Base-by-base conservation (phyloP, 2,329 filamentous ascomycete species). In the Apiospora malaysiana region DNA sequence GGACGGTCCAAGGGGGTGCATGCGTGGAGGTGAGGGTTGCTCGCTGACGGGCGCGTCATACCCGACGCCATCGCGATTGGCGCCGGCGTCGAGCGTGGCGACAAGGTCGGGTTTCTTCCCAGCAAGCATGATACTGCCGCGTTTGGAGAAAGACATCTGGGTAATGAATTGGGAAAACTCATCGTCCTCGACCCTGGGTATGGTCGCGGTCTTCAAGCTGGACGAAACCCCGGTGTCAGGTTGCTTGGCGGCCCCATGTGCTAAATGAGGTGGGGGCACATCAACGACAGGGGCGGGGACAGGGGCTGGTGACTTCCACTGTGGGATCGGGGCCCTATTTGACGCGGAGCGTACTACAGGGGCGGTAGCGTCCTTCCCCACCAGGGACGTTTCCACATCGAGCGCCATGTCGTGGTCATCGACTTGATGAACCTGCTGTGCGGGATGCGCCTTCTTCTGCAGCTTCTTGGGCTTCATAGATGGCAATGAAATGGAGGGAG, bases 61-160 rank as follows among this genome's bases (percentile, higher is more conserved):
- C 59, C 72, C 45, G 43, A 72, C 72, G 51, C 68, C 72, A 46
- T 76, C 75, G 69, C 25, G 25, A 56, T 72, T 70, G 65, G 76
- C 76, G 72, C 76, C 75, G 77, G 79, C 79, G 66, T 66, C 73
- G 47, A 70, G 71, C 70, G 66, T 68, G 56, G 70, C 73, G 59
- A 68, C 42, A 42, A 70, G 45, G n/a, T 68, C 59, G 68, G 75
- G 74, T 69, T 76, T 82, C 77, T 85, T 85, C 69, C 84, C 85
- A 73, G 86, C 85, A 77, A 90, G 85, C 85, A 91, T 88, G 76
- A 91, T 83, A 80, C 89, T 91, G 74, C 89, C 89, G 75, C 89
- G 85, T 73, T 90, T 89, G 71, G 89, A 90, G 77, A 91, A 91
- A 74, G 85, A 85, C 74, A 91, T 80, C 70, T 84, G 83, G 74